Percentiles rank a stretch among this genome's conserved stretches.
phyloP scores from a whole-genome alignment of 805 yeast genomes.

The Cyberlindnera mrakii region DNA sequence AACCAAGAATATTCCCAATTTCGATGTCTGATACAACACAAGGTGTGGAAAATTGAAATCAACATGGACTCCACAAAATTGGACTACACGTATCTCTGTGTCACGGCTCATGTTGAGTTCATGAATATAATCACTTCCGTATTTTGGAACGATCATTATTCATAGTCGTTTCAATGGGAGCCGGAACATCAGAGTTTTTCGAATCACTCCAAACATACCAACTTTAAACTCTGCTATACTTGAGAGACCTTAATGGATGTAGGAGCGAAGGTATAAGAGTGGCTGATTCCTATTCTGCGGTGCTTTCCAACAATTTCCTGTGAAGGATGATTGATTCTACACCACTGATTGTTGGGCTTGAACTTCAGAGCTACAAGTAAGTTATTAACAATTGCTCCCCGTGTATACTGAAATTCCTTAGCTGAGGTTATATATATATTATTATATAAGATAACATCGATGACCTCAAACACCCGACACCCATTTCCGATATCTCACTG shows the following conservation, averaged over 20 bases:
- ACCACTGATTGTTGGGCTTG: constrained; percentile 28
- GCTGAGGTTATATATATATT: no score
- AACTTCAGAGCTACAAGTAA: background rate
- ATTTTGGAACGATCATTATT: constrained; percentile 32
- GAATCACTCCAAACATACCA: no score
- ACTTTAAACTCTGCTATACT: no score
- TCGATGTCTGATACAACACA: constrained; percentile 24
- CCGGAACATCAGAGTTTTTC: constrained; percentile 33
- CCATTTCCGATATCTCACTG: no score
- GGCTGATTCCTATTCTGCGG: constrained; percentile 19
- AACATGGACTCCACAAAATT: constrained; percentile 43
- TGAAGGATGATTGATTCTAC: constrained; percentile 36
- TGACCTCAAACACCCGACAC: no score
- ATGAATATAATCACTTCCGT: constrained; percentile 35
- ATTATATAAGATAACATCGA: no score
- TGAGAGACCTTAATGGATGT: constrained; percentile 44
- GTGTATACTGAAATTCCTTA: background rate
- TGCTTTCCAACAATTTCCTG: background rate
- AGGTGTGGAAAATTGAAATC: constrained; percentile 15
- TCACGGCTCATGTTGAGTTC: constrained; percentile 37
- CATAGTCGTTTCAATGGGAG: constrained; percentile 54
- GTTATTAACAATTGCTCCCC: background rate
- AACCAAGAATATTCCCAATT: constrained; percentile 33
- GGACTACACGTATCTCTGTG: constrained; percentile 39
- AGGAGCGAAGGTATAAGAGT: constrained; percentile 26